These are phyloP conservation scores for Lumnitzera littorea DNA, from an alignment of 345 rosid genomes.

Conservation along the genomic window DNA sequence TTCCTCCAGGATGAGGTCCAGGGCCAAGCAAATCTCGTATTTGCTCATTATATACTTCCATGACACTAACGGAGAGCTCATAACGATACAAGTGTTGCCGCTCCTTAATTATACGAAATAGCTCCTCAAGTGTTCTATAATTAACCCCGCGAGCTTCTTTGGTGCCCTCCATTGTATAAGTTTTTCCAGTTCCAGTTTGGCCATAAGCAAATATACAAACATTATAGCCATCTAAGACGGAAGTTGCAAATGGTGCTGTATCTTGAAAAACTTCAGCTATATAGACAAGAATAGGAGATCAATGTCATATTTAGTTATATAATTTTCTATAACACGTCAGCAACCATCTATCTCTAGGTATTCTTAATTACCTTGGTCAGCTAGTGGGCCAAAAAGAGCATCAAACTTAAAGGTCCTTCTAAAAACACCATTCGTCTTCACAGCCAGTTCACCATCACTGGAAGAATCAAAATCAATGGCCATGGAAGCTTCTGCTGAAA, in stretches of 20 bases:
- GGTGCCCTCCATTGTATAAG: constrained; percentile 94
- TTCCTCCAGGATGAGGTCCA: constrained; percentile 47
- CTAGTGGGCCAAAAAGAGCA: constrained; percentile 82
- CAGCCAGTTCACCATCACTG: constrained; percentile 76
- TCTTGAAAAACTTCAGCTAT: constrained; percentile 84
- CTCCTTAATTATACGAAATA: constrained; percentile 58
- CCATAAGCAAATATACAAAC: constrained; percentile 96
- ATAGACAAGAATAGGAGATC: constrained; percentile 12
- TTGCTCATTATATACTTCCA: constrained; percentile 97
- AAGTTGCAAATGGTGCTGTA: constrained; percentile 79
- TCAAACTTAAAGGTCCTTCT: constrained; percentile 80
- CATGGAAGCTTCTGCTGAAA: constrained; percentile 47
- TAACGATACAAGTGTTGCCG: constrained; percentile 52
- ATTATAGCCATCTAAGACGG: constrained; percentile 93
- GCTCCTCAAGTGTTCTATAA: constrained; percentile 76
- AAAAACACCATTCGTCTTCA: constrained; percentile 71
- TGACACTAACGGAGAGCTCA: constrained; percentile 81
- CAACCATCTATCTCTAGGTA: neutral
- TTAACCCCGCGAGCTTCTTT: constrained; percentile 88
- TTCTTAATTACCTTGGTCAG: constrained; percentile 64
- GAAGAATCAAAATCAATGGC: constrained; percentile 72
- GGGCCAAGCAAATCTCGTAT: constrained; percentile 70
- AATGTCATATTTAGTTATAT: neutral
- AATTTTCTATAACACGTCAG: neutral
- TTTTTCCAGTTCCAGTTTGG: constrained; percentile 94